phyloP scores from a whole-genome alignment of 78 protist species.

The Dictyostelium firmibasis region DNA sequence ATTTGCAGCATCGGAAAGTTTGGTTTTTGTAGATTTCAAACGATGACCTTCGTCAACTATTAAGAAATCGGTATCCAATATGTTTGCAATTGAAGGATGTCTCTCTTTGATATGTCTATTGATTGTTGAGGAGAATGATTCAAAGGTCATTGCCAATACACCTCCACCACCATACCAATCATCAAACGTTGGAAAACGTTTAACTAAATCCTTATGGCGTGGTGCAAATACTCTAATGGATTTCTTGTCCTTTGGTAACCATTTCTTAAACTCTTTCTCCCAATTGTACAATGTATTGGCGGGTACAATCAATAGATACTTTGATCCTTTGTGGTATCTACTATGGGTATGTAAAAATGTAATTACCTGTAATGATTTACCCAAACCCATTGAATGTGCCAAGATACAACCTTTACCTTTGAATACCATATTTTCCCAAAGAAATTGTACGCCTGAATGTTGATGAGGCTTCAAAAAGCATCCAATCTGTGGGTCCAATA shows the following conservation, averaged over 20 bases:
- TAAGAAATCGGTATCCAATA: constrained; percentile 68
- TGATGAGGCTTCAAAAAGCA: constrained; percentile 80
- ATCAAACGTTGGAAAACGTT: neutral
- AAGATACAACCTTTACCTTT: constrained; percentile 83
- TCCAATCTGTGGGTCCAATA: constrained; percentile 33
- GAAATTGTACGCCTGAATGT: constrained; percentile 82
- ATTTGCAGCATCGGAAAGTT: neutral
- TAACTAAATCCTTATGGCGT: neutral
- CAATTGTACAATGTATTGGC: constrained; percentile 50
- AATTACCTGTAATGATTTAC: constrained; percentile 85
- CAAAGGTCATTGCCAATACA: constrained; percentile 28
- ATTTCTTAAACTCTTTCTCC: constrained; percentile 42
- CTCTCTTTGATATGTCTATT: neutral
- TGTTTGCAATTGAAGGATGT: neutral
- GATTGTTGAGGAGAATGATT: neutral
- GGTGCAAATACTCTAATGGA: neutral
- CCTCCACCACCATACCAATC: constrained; percentile 36
- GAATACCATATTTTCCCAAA: constrained; percentile 71
- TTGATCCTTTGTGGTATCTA: neutral
- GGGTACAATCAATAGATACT: constrained; percentile 54
- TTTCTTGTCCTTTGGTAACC: constrained; percentile 15
- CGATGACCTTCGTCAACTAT: constrained; percentile 90
- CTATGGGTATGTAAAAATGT: constrained; percentile 55
- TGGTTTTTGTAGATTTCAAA: constrained; percentile 66
- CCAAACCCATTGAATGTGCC: constrained; percentile 94